These are phyloP conservation scores for Tolypocladium nubicola DNA, from an alignment of 2,329 filamentous ascomycete genomes.

Conservation along the genomic window DNA sequence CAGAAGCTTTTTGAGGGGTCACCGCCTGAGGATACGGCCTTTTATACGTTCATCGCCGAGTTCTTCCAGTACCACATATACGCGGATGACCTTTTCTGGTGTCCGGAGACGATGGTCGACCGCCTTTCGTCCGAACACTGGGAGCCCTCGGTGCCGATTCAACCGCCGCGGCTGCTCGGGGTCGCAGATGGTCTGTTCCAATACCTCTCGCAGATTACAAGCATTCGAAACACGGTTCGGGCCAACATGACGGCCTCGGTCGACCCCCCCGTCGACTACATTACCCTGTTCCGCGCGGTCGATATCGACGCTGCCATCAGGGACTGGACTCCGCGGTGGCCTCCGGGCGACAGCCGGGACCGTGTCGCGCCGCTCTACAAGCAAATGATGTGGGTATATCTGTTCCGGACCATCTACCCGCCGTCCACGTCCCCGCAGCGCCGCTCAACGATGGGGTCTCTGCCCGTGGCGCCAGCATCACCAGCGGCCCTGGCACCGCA, in stretches of 20 bases:
- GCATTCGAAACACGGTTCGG: slow-evolving; percentile 64
- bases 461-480: slow-evolving; percentile 8
- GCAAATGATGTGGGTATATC: slow-evolving; percentile 56
- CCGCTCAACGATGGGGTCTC: slow-evolving; percentile 18
- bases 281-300: slow-evolving; percentile 59
- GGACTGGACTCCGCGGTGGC: slow-evolving; percentile 60
- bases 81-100: slow-evolving; percentile 50
- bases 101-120: slow-evolving; percentile 25
- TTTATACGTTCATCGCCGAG: slow-evolving; percentile 54
- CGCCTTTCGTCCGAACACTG: slow-evolving; percentile 33
- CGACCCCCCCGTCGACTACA: slow-evolving; percentile 63
- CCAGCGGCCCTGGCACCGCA: slow-evolving; percentile 10
- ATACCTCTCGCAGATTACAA: slow-evolving; percentile 69
- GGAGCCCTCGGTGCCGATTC: slow-evolving; percentile 28
- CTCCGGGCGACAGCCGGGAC: slow-evolving; percentile 44
- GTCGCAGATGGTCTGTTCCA: slow-evolving; percentile 74
- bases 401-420: slow-evolving; percentile 51
- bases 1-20: slow-evolving; percentile 56
- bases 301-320: slow-evolving; percentile 67
- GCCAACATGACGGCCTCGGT: slow-evolving; percentile 48
- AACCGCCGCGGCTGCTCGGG: slow-evolving; percentile 55
- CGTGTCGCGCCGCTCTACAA: slow-evolving; percentile 49
- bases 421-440: slow-evolving; percentile 24
- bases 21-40: slow-evolving; percentile 54
- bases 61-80: slow-evolving; percentile 79